These are phyloP conservation scores for Neoscytalidium dimidiatum DNA, from an alignment of 2,329 filamentous ascomycete genomes.

Conservation along the genomic window DNA sequence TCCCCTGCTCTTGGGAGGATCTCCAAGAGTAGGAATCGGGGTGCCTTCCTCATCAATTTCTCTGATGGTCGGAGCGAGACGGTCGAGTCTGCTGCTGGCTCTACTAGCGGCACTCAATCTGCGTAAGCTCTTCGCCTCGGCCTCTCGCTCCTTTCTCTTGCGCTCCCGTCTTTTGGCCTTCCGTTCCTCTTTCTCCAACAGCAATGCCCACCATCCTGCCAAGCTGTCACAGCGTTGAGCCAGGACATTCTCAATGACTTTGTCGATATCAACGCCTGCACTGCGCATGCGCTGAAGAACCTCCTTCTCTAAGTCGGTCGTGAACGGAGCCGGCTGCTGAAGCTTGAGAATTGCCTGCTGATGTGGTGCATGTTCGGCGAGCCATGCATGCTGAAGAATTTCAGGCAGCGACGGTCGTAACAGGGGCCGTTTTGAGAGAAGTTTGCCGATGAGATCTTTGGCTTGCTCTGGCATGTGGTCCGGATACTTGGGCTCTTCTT, in stretches of 20 bases:
- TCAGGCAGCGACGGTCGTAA: slow-evolving; percentile 80
- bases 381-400: slow-evolving; percentile 83
- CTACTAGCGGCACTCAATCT: slow-evolving; percentile 88
- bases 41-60: slow-evolving; percentile 77
- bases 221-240: slow-evolving; percentile 86
- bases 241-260: slow-evolving; percentile 90
- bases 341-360: slow-evolving; percentile 88
- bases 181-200: slow-evolving; percentile 91
- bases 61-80: slow-evolving; percentile 73
- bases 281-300: slow-evolving; percentile 90
- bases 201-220: slow-evolving; percentile 92
- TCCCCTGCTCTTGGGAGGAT: slow-evolving; percentile 70
- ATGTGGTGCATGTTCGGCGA: slow-evolving; percentile 80
- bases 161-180: slow-evolving; percentile 79
- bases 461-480: slow-evolving; percentile 78
- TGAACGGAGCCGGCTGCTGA: slow-evolving; percentile 78
- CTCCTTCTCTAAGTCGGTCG: slow-evolving; percentile 84
- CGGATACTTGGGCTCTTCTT: slow-evolving; percentile 82
- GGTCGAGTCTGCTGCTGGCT: slow-evolving; percentile 82
- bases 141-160: slow-evolving; percentile 82
- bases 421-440: slow-evolving; percentile 90
- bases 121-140: slow-evolving; percentile 75
- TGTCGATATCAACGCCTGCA: slow-evolving; percentile 90
- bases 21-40: slow-evolving; percentile 49
- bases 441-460: slow-evolving; percentile 69